phyloP scores from a whole-genome alignment of 2,329 filamentous ascomycete species.

The Trichoderma atrobrunneum region DNA sequence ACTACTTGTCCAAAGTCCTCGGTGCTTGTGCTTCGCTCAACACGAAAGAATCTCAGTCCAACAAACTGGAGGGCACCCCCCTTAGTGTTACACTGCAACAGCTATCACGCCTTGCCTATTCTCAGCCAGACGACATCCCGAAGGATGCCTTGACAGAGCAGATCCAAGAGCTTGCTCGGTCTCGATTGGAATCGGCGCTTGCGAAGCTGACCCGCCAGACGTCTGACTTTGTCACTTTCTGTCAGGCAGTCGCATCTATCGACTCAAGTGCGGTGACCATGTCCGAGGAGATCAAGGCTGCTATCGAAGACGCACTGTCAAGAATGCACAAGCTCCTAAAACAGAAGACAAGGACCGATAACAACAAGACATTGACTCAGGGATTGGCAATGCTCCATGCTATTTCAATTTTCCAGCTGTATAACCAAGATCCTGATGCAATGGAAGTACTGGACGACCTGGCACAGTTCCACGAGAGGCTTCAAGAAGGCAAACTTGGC shows the following conservation, averaged over 20 bases:
- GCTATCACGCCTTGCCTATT: constrained; percentile 56
- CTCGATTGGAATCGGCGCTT: constrained; percentile 56
- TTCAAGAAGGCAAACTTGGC: constrained; percentile 46
- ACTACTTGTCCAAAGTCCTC: constrained; percentile 53
- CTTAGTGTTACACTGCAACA: constrained; percentile 47
- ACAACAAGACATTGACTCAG: constrained; percentile 46
- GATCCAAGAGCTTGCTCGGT: constrained; percentile 53
- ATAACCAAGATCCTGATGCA: constrained; percentile 84
- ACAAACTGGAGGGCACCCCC: constrained; percentile 30
- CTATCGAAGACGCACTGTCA: constrained; percentile 51
- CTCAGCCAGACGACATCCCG: constrained; percentile 41
- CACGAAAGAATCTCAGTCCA: constrained; percentile 27
- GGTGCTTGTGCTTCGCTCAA: constrained; percentile 35
- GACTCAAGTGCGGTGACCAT: constrained; percentile 52
- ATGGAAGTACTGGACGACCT: constrained; percentile 79
- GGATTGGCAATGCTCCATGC: constrained; percentile 80
- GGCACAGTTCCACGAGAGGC: constrained; percentile 68
- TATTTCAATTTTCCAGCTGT: constrained; percentile 81
- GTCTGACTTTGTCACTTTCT: constrained; percentile 52
- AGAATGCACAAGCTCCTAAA: constrained; percentile 54
- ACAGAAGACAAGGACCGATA: constrained; percentile 32
- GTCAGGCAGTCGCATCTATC: constrained; percentile 53
- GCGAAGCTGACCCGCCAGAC: constrained; percentile 55
- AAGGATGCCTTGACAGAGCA: constrained; percentile 49
- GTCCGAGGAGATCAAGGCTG: constrained; percentile 53